These are phyloP conservation scores for Termitomyces sp. DNA, from an alignment of 768 basidiomycete genomes.

Conservation along the genomic window DNA sequence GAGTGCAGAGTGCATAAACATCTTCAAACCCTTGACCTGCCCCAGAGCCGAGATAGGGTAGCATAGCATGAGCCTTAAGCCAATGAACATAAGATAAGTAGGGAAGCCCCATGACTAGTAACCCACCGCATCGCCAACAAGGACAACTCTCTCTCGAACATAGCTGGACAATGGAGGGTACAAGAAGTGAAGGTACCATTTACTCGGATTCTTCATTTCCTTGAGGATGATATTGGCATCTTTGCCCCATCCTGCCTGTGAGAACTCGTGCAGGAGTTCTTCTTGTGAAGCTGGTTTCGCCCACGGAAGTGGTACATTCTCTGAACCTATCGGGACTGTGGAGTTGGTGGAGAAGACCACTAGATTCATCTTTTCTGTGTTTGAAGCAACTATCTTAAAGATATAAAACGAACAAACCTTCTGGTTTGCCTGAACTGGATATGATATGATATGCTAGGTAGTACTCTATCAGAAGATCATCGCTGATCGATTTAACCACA, in stretches of 20 bases:
- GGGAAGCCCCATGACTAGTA: not conserved
- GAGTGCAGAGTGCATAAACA: slow-evolving; percentile 38
- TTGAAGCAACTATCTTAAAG: not conserved
- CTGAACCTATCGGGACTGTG: slow-evolving; percentile 21
- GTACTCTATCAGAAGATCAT: not conserved
- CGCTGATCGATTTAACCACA: not conserved
- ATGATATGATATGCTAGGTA: slow-evolving; percentile 48
- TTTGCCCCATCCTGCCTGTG: slow-evolving; percentile 37
- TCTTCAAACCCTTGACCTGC: slow-evolving; percentile 62
- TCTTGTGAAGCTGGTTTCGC: slow-evolving; percentile 34
- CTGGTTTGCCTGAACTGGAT: slow-evolving; percentile 39
- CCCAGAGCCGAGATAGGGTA: slow-evolving; percentile 56
- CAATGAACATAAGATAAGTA: not conserved
- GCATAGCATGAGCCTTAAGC: slow-evolving; percentile 54
- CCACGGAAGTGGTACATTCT: slow-evolving; percentile 34
- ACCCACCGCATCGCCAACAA: slow-evolving; percentile 52
- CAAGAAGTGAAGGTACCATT: slow-evolving; percentile 50
- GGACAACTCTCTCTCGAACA: slow-evolving; percentile 38
- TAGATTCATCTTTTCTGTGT: slow-evolving; percentile 36
- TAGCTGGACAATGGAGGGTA: slow-evolving; percentile 44
- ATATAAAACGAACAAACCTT: slow-evolving; percentile 29
- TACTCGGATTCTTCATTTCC: slow-evolving; percentile 41
- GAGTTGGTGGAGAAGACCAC: slow-evolving; percentile 38
- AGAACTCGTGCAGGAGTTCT: slow-evolving; percentile 39
- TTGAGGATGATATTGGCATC: slow-evolving; percentile 38